Evolutionary conservation across 2,329 filamentous ascomycete genomes (phyloP), one percentile per base, ranked within the genome.

Genomic region (Nothopassalora personata): DNA sequence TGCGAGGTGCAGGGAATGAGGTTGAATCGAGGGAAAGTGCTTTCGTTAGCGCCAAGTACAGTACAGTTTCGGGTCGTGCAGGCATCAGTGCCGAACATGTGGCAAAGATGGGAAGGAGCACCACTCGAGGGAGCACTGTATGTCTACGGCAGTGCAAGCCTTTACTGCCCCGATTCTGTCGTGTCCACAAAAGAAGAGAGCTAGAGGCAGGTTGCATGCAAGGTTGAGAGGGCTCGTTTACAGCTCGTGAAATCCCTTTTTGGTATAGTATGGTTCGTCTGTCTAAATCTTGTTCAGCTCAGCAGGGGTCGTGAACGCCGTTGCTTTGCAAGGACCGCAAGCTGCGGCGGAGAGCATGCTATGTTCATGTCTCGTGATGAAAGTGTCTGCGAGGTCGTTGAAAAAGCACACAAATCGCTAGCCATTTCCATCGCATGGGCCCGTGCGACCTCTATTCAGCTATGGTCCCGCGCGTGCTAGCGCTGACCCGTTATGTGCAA

Each of bases 341-440:
- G 58, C 53, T 57, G 58, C 59, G 56, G 49, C 54, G 51, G 58
- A 58, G 57, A 58, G 50, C 57, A 60, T 57, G 57, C 58, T 54
- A 54, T 62, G 33, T 46, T 49, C 60, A 57, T 58, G 45, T 58
- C 59, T 59, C 59, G 48, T 57, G 39, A 58, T 60, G 58, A 59
- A 60, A 59, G 39, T 62, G 39, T 61, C 54, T 59, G 39, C 28
- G 56, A 64, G 58, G 58, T 59, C 51, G 59, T 55, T 7, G 54
- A 54, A 2, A 67, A 69, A 68, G 63, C 64, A 66, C 64, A 64
- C 63, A 62, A 60, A 64, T 60, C 67, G 64, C 67, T 66, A 63
- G 61, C 58, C 62, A 56, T 66, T 11, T 66, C 65, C 66, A 56
- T 63, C 65, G 59, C 65, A 49, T 63, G 57, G 63, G 65, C 64